Conservation (phyloP, 2,329 filamentous ascomycete genomes). For the Cryphonectria radicalis region DNA sequence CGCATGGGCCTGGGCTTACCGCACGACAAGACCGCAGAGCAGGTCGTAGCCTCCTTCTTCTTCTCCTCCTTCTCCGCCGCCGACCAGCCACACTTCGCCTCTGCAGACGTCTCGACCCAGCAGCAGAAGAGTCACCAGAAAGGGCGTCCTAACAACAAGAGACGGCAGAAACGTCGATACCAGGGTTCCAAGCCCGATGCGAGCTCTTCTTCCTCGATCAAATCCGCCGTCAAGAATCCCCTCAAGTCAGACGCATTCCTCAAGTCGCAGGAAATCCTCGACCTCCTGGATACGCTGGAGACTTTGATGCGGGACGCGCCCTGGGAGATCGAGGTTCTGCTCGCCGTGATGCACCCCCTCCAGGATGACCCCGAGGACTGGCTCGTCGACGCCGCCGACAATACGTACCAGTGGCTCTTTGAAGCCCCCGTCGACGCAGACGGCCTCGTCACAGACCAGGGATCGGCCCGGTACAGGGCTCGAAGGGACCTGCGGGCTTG, state of each 20-base stretch:
- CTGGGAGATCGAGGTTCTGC: neutral
- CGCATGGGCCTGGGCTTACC: neutral
- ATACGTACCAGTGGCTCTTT: slow-evolving; percentile 33
- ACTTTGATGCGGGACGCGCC: neutral
- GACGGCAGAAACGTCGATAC: neutral
- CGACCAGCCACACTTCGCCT: neutral
- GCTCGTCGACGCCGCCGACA: slow-evolving; percentile 30
- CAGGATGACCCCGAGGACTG: slow-evolving; percentile 31
- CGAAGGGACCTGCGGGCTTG: neutral
- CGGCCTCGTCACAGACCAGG: slow-evolving; percentile 1
- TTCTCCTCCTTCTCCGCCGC: neutral
- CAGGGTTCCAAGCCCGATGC: neutral
- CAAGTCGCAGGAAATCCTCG: neutral
- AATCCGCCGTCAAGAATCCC: neutral
- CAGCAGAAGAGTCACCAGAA: neutral
- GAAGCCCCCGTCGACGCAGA: slow-evolving; percentile 12
- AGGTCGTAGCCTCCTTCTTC: neutral
- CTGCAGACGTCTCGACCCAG: neutral
- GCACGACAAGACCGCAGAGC: neutral
- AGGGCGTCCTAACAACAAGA: neutral
- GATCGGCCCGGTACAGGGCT: neutral
- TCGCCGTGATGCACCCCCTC: slow-evolving; percentile 7
- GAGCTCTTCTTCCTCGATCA: neutral
- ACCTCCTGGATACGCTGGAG: neutral
- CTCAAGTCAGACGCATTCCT: neutral